Percentiles rank a stretch among this genome's conserved stretches.
Evolutionary conservation across 2,329 filamentous ascomycete species (phyloP).

Genomic region (Aspergillus oerlinghausenensis): DNA sequence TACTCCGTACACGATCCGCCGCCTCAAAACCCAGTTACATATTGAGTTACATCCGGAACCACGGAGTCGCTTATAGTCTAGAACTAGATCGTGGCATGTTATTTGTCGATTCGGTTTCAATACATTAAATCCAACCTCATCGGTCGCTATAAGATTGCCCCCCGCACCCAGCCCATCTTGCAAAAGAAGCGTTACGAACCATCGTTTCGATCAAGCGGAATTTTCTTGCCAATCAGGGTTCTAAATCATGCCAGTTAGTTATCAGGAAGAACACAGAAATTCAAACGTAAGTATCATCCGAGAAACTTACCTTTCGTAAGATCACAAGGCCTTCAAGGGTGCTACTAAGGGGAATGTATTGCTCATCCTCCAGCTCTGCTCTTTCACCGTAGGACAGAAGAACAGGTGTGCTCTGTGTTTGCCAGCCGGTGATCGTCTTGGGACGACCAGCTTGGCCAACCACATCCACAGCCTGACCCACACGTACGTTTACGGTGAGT

Average conservation of each 20-base stretch:
- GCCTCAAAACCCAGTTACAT: too few relatives aligned
- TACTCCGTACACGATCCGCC: background rate
- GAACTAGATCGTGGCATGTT: constrained; percentile 15
- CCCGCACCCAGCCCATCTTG: constrained; percentile 15
- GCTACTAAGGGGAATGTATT: constrained; percentile 88
- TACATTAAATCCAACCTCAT: constrained; percentile 32
- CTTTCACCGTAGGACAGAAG: constrained; percentile 90
- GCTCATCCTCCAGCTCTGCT: constrained; percentile 94
- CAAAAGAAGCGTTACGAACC: constrained; percentile 13
- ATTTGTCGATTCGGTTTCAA: constrained; percentile 31
- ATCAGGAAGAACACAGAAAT: background rate
- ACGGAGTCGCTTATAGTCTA: background rate
- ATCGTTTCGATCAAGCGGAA: constrained; percentile 29
- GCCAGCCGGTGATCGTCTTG: constrained; percentile 99
- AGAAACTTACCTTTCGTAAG: constrained; percentile 75
- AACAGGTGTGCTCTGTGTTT: constrained; percentile 98
- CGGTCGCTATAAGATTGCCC: constrained; percentile 15
- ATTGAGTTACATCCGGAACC: background rate
- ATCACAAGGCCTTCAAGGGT: constrained; percentile 94
- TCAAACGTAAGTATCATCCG: background rate
- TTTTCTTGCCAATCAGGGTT: constrained; percentile 43
- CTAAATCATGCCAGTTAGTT: constrained; percentile 28
- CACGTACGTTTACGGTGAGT: constrained; percentile 89
- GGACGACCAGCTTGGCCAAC: constrained; percentile 94
- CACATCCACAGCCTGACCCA: constrained; percentile 96